phyloP scores from a whole-genome alignment of 108 stramenopile genomes.

The Skeletonema potamos region DNA sequence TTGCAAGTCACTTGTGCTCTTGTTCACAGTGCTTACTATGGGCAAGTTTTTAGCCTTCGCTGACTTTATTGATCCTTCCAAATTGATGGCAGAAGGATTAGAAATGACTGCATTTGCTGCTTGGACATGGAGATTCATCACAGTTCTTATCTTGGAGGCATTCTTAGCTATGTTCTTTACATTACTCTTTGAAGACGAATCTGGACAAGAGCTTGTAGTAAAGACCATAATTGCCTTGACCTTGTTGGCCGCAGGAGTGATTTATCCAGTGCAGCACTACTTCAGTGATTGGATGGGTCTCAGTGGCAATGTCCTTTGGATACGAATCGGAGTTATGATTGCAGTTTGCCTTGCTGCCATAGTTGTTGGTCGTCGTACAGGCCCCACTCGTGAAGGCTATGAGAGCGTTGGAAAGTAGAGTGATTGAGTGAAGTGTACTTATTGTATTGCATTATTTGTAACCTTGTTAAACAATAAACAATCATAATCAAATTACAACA shows the following conservation, averaged over 20 bases:
- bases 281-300: constrained; percentile 43
- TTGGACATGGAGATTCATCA: constrained; percentile 34
- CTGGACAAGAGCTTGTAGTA: constrained; percentile 39
- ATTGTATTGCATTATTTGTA: not conserved
- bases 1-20: constrained; percentile 43
- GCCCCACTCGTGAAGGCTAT: not conserved
- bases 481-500: not conserved
- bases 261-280: constrained; percentile 29
- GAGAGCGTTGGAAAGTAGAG: not conserved
- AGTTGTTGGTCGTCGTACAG: constrained; percentile 29
- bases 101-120: constrained; percentile 30
- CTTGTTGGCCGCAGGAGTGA: constrained; percentile 7
- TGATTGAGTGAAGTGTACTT: not conserved
- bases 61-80: constrained; percentile 33
- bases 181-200: constrained; percentile 37
- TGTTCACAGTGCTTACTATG: constrained; percentile 8
- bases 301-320: constrained; percentile 23
- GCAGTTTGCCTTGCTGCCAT: constrained; percentile 28
- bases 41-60: constrained; percentile 40
- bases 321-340: constrained; percentile 15
- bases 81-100: constrained; percentile 37
- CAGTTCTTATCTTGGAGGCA: constrained; percentile 21
- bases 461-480: not conserved
- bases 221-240: constrained; percentile 24
- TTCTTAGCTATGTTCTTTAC: constrained; percentile 24